These are phyloP conservation scores for Pythium sukuiense DNA, from an alignment of 352 stramenopile species.

Conservation along the genomic window DNA sequence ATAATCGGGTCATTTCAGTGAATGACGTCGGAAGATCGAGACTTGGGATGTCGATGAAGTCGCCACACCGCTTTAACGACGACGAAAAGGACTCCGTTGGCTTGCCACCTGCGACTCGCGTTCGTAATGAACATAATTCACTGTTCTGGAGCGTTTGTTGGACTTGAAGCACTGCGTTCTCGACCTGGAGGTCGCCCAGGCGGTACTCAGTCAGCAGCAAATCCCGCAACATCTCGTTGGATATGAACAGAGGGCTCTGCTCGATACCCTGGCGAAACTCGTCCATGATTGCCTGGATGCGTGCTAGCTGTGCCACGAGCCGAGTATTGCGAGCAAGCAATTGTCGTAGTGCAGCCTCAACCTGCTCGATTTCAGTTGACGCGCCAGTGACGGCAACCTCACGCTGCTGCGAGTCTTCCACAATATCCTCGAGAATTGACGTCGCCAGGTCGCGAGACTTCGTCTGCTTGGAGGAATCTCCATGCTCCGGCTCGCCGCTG, in stretches of 20 bases:
- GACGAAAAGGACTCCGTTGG: neutral
- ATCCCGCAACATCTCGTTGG: constrained; percentile 56
- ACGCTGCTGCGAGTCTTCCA: constrained; percentile 7
- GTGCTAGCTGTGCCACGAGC: constrained; percentile 31
- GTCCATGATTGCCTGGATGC: constrained; percentile 50
- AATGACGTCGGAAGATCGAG: constrained; percentile 10
- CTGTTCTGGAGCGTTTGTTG: constrained; percentile 30
- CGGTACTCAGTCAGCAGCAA: constrained; percentile 84
- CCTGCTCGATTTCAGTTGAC: neutral
- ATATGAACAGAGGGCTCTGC: constrained; percentile 38
- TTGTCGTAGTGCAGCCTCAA: constrained; percentile 17
- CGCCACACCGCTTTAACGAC: neutral
- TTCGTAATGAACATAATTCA: constrained; percentile 9
- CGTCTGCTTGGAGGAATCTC: neutral
- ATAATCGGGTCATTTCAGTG: constrained; percentile 18
- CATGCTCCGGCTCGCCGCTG: neutral
- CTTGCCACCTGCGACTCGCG: neutral
- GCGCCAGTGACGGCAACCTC: neutral
- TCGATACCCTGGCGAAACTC: constrained; percentile 56
- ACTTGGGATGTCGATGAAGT: constrained; percentile 4
- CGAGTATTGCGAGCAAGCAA: constrained; percentile 20
- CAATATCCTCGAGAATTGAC: constrained; percentile 18
- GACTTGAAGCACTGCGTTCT: constrained; percentile 85
- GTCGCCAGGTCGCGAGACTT: constrained; percentile 14
- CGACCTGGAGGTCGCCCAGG: constrained; percentile 87